phyloP scores from a whole-genome alignment of 305 asterid species.

The Solanum aculeatissimum region DNA sequence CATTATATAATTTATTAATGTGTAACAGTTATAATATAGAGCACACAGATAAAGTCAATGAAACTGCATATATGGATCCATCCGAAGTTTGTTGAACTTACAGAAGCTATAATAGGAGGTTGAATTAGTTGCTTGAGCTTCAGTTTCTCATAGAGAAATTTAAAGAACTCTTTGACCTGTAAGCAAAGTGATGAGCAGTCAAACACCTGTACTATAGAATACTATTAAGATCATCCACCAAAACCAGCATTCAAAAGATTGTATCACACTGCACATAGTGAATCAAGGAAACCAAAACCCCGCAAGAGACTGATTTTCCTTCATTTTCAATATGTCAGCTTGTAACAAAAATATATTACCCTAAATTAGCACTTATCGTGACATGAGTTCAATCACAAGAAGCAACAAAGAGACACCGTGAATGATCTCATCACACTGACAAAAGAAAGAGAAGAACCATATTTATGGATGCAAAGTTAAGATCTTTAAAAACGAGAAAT shows the following conservation, averaged over 20 bases:
- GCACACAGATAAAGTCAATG: background rate
- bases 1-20: background rate
- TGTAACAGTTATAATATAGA: background rate
- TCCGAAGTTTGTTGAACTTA: conserved; percentile 28
- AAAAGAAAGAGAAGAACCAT: background rate
- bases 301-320: background rate
- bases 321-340: background rate
- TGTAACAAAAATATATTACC: background rate
- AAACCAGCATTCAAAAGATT: background rate
- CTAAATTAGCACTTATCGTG: background rate
- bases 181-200: background rate
- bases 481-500: background rate
- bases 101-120: conserved; percentile 98
- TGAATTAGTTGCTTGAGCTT: conserved; percentile 95
- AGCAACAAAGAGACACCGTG: background rate
- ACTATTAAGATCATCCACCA: background rate
- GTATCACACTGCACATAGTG: background rate
- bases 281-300: background rate
- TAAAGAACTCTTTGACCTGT: conserved; percentile 65
- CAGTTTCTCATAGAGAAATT: conserved; percentile 64
- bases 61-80: background rate
- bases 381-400: background rate
- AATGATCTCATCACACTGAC: background rate
- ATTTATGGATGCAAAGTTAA: background rate
- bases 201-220: background rate